Base-by-base conservation (phyloP, 2,329 filamentous ascomycete genomes). In the Arthrinium puccinioides region DNA sequence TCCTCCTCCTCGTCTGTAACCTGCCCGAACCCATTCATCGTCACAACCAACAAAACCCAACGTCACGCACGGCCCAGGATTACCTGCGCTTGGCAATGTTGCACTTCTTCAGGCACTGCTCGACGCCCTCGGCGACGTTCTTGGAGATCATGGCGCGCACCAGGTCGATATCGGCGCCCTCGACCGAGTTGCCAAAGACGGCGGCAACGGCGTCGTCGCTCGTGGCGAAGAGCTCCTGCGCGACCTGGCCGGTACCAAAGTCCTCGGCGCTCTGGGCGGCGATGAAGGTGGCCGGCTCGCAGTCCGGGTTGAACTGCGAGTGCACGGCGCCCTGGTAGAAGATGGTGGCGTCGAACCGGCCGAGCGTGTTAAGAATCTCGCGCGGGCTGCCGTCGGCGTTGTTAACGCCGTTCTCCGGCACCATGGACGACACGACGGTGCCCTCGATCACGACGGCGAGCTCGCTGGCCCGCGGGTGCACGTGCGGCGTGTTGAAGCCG, bases 401-500 rank as follows among this genome's bases (percentile, higher is more conserved):
- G 41, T 59, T 44, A 33, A 70, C 68, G 26, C 67, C 66, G 53
- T 72, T 73, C 56, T 74, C 72, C 14, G 69, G 62, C 3, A 70
- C 57, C 63, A 75, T 73, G 47, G 72, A 67, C 29, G 69, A 67
- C 38, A 70, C 58, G 44, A 76, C 54, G 16, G 54, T 58, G 37
- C 72, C 73, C 27, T 65, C 46, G 31, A 66, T 64, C 46, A 75
- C 63, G 51, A 74, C 58, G 44, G 72, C 67, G 36, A 76, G 64
- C 58, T 76, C 71, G 21, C 66, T 62, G 21, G 67, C 65, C 28
- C 72, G 70, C 33, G 69, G 70, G 54, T 76, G 72, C 4, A 70
- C 62, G 58, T 76, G 73, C 14, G 72, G 69, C 7, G 69, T 74
- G 61, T 74, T 75, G 56, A 78, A 70, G 40, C 69, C 72, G 48